Conservation (phyloP, 148 eudicot genomes). For the Rhododendron vialii region DNA sequence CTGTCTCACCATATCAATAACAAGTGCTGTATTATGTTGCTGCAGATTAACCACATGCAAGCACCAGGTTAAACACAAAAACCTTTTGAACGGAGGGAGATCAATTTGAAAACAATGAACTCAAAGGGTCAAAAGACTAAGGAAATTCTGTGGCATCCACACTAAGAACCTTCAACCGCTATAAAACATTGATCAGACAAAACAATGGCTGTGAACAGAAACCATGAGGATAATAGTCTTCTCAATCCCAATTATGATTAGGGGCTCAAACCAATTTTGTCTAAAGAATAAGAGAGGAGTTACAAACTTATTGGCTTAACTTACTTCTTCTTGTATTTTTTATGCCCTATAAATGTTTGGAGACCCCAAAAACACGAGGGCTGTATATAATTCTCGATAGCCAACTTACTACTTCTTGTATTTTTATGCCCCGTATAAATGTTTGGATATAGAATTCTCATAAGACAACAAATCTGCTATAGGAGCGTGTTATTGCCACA, state of each 20-base stretch:
- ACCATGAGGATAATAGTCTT: neutral
- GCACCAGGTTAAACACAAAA: neutral
- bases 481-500: neutral
- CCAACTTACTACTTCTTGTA: neutral
- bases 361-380: neutral
- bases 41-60: constrained; percentile 21
- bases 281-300: neutral
- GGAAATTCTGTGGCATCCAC: neutral
- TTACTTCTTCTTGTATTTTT: neutral
- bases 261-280: neutral
- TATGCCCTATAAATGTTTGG: neutral
- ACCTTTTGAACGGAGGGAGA: neutral
- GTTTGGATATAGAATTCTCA: too few species aligned
- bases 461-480: neutral
- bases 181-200: neutral
- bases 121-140: neutral
- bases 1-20: constrained; percentile 65
- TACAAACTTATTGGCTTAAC: neutral
- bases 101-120: neutral
- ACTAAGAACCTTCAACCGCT: neutral
- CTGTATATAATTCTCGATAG: neutral
- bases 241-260: neutral
- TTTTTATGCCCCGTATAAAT: neutral
- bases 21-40: constrained; percentile 67
- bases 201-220: neutral